A percentile compares a stretch with the other conserved stretches of the same genome.
Evolutionary conservation across 371 early-diverging fungal genomes (phyloP).

Genomic region (Mortierella sp.): DNA sequence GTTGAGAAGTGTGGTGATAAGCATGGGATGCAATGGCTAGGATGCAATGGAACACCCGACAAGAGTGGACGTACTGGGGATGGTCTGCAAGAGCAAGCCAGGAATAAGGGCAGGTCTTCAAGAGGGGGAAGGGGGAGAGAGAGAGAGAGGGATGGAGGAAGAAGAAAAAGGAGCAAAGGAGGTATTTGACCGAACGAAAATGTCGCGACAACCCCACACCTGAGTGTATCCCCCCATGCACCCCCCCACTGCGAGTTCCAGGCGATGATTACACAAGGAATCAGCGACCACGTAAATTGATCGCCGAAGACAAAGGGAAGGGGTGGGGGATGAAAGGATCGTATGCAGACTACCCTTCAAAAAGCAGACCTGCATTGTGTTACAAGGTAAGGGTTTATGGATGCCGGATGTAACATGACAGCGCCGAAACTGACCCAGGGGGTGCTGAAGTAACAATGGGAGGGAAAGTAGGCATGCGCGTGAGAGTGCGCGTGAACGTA

Average conservation of each 20-base stretch:
- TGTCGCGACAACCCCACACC: background rate
- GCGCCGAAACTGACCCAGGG: background rate
- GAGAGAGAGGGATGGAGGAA: background rate
- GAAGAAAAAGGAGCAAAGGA: slow-evolving; percentile 1
- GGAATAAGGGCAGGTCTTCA: background rate
- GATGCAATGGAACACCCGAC: background rate
- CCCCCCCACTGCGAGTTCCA: too few relatives aligned
- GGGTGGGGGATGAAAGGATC: background rate
- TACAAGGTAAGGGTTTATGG: background rate
- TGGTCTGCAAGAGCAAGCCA: background rate
- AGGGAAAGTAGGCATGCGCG: slow-evolving; percentile 4
- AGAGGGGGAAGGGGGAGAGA: slow-evolving; percentile 2
- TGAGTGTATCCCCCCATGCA: background rate
- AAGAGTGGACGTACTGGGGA: too few relatives aligned
- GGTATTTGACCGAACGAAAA: background rate
- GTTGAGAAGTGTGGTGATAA: too few relatives aligned
- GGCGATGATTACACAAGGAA: too few relatives aligned
- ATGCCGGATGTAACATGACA: slow-evolving; percentile 5
- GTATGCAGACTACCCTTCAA: background rate
- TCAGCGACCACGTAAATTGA: background rate
- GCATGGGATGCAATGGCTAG: background rate
- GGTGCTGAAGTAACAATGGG: background rate
- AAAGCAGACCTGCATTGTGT: too few relatives aligned
- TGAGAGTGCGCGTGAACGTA: slow-evolving; percentile 19
- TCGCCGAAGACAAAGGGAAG: too few relatives aligned